These are phyloP conservation scores for Phytophthora rubi DNA, from an alignment of 352 stramenopile species.

Conservation along the genomic window DNA sequence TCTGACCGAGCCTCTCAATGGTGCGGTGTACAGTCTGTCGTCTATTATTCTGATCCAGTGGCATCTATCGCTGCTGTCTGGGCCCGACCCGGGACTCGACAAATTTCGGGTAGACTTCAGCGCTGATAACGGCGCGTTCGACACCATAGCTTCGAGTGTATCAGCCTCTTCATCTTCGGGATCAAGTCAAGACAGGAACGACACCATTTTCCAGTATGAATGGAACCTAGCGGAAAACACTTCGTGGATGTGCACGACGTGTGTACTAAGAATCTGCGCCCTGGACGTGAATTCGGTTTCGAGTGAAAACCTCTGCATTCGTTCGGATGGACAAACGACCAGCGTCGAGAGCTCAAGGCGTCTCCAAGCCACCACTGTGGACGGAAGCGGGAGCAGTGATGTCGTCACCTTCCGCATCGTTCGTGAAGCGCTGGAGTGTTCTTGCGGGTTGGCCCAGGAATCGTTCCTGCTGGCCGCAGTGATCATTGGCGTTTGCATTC, in stretches of 20 bases:
- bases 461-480: slow-evolving; percentile 52
- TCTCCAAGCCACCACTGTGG: slow-evolving; percentile 19
- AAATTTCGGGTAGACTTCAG: slow-evolving; percentile 59
- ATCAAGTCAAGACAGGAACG: slow-evolving; percentile 12
- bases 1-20: slow-evolving; percentile 48
- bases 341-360: slow-evolving; percentile 11
- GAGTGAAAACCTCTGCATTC: slow-evolving; percentile 48
- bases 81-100: slow-evolving; percentile 28
- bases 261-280: slow-evolving; percentile 55
- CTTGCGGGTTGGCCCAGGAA: slow-evolving; percentile 50
- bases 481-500: slow-evolving; percentile 47
- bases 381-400: slow-evolving; percentile 16
- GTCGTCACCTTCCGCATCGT: slow-evolving; percentile 61
- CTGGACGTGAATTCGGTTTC: slow-evolving; percentile 23
- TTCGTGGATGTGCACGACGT: slow-evolving; percentile 49
- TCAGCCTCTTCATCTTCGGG: slow-evolving; percentile 3
- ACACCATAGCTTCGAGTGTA: slow-evolving; percentile 37
- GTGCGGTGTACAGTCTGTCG: slow-evolving; percentile 51
- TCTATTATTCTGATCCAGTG: slow-evolving; percentile 52
- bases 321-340: slow-evolving; percentile 43
- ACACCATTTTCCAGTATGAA: slow-evolving; percentile 44
- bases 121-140: slow-evolving; percentile 43
- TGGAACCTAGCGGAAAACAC: slow-evolving; percentile 52
- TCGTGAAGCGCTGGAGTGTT: slow-evolving; percentile 51
- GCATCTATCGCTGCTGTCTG: slow-evolving; percentile 37